Base-by-base conservation (phyloP, 148 eudicot species). In the Camellia sinensis region DNA sequence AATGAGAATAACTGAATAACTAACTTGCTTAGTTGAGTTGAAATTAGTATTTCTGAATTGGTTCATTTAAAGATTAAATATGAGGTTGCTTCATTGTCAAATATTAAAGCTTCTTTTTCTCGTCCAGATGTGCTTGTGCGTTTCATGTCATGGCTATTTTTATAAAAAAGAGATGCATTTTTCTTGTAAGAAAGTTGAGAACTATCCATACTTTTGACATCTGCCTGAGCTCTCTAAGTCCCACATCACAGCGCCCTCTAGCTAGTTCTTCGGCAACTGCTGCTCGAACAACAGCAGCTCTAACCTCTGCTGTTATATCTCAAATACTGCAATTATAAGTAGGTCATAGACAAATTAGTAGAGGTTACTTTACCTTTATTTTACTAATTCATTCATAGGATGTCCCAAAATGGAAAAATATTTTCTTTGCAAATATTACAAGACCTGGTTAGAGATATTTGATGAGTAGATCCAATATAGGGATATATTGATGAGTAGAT, bases 281-380 rank as follows among this genome's bases (percentile, higher is more conserved):
- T 79, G 89, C 89, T 73, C 82, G 90, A 75, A 93, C 5, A 67
- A 96, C 97, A 74, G 95, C 94, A 84, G 97, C 94, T 79, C 86
- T 98, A 71, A 96, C 98, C 83, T 93, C 91, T 61, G 97, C 95
- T 43, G 99, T 96, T 74, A 93, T 94, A 71, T 94, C 92, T 87
- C 99, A 78, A 80, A 94, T 96, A 83, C 98, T 96, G 90, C 86
- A 90, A 65, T 41, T 3, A 1, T 60, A 66, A 45, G 74, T 10
- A 18, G 21, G 67, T 40, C 59, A 83, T 15, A 43, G 57, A 50
- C 7, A 46, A 48, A 62, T 77, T 9, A 77, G 69, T 3, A 37
- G 17, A 67, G 46, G 7, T 53, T 68, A 29, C 13, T 18, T 52
- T 40, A 13, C 52, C 29, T 59, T 29, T 29, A 37, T 13, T 17